Conservation (phyloP, 2,329 filamentous ascomycete species). For the Penicillium sp. region DNA sequence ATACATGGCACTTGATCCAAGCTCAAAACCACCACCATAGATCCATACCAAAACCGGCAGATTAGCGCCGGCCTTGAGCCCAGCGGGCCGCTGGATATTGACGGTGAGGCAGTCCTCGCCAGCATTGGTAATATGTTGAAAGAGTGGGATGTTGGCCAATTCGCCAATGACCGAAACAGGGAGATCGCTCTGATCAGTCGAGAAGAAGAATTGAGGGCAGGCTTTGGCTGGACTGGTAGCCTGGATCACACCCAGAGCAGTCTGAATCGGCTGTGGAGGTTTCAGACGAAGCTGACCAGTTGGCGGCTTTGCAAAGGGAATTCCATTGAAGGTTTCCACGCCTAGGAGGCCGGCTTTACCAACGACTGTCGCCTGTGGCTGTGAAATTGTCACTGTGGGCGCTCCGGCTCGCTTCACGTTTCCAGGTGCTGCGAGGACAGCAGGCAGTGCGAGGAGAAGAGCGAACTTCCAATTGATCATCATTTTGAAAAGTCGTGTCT, state of each 20-base stretch:
- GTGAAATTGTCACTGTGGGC: constrained; percentile 51
- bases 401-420: constrained; percentile 36
- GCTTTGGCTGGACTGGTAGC: constrained; percentile 54
- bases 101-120: constrained; percentile 62
- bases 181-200: constrained; percentile 40
- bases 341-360: constrained; percentile 28
- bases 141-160: constrained; percentile 52
- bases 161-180: constrained; percentile 45
- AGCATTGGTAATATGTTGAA: constrained; percentile 50
- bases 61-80: constrained; percentile 50
- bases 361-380: constrained; percentile 48
- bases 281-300: constrained; percentile 61
- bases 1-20: constrained; percentile 44
- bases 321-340: constrained; percentile 66
- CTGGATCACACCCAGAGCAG: constrained; percentile 54
- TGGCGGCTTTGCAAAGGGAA: constrained; percentile 69
- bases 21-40: constrained; percentile 53
- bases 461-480: background rate
- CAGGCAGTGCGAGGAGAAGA: constrained; percentile 8
- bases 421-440: constrained; percentile 13
- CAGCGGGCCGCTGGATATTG: constrained; percentile 54
- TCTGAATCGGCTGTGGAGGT: constrained; percentile 58
- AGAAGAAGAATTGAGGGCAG: constrained; percentile 67
- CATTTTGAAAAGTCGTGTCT: constrained; percentile 1
- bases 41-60: constrained; percentile 67